These are phyloP conservation scores for Flaveria brownii DNA, from an alignment of 129 eudicot species.

Conservation along the genomic window DNA sequence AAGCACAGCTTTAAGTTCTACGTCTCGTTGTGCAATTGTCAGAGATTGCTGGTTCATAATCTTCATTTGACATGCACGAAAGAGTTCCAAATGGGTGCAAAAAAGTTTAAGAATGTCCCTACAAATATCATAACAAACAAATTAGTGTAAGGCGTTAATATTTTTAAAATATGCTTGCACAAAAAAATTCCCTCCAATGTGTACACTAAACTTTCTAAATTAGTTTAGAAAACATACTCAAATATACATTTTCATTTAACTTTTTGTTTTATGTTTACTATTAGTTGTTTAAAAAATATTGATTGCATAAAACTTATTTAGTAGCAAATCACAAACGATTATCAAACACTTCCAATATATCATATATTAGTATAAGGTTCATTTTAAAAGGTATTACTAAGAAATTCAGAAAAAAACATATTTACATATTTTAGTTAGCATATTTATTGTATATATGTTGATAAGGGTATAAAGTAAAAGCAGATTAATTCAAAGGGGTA, in stretches of 20 bases:
- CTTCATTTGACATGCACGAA: slow-evolving; percentile 74
- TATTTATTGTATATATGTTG: background rate
- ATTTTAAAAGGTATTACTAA: background rate
- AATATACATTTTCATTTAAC: background rate
- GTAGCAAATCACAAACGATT: background rate
- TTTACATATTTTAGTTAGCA: background rate
- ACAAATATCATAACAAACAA: slow-evolving; percentile 35
- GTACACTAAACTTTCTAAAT: background rate
- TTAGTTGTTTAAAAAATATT: background rate
- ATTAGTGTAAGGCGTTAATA: background rate
- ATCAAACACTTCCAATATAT: background rate
- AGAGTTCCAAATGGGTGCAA: slow-evolving; percentile 80
- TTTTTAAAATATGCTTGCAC: slow-evolving; percentile 2
- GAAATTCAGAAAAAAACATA: background rate
- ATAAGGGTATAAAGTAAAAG: background rate
- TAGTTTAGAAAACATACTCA: background rate
- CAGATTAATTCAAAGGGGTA: background rate
- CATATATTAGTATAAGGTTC: background rate
- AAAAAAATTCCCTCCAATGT: background rate
- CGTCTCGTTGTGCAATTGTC: slow-evolving; percentile 66
- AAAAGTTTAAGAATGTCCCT: slow-evolving; percentile 81
- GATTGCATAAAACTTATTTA: background rate
- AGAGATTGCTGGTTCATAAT: slow-evolving; percentile 57
- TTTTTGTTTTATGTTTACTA: slow-evolving; percentile 1
- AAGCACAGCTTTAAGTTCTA: slow-evolving; percentile 64